Percentiles rank a stretch among this genome's conserved stretches.
Evolutionary conservation across 139 green algal species (phyloP).

Genomic region (Pycnococcus provasolii): DNA sequence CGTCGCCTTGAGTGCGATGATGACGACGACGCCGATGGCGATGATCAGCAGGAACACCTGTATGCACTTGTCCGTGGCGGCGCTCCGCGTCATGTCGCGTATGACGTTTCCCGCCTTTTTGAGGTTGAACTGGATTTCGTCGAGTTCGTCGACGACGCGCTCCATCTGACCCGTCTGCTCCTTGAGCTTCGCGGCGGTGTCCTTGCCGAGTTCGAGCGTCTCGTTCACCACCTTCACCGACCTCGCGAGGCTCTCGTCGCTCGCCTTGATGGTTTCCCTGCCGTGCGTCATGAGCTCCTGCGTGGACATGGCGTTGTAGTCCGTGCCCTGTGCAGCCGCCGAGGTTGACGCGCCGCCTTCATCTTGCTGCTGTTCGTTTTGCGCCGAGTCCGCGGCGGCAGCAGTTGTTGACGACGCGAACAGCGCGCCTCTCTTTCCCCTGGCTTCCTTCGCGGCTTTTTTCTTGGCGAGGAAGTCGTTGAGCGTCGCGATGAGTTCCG

Average conservation of each 20-base stretch:
- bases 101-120: slow-evolving; percentile 20
- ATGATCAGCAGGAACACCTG: slow-evolving; percentile 19
- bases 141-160: slow-evolving; percentile 21
- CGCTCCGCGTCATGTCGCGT: slow-evolving; percentile 13
- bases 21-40: background rate
- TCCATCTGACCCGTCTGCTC: slow-evolving; percentile 26
- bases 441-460: too few relatives aligned
- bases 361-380: too few relatives aligned
- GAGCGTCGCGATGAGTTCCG: too few relatives aligned
- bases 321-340: too few relatives aligned
- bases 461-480: too few relatives aligned
- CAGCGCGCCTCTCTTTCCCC: too few relatives aligned
- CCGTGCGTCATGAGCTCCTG: slow-evolving; percentile 19
- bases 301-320: background rate
- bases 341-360: too few relatives aligned
- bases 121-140: slow-evolving; percentile 30
- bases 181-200: slow-evolving; percentile 4
- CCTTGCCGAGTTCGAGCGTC: slow-evolving; percentile 19
- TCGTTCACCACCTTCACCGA: slow-evolving; percentile 6
- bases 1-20: slow-evolving; percentile 14
- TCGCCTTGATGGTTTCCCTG: slow-evolving; percentile 13
- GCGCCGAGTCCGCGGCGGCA: too few relatives aligned
- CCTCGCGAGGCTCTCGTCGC: slow-evolving; percentile 11
- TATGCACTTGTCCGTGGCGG: slow-evolving; percentile 31
- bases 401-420: too few relatives aligned